Conservation (phyloP, 2,329 filamentous ascomycete species). For the Curvularia sp. region DNA sequence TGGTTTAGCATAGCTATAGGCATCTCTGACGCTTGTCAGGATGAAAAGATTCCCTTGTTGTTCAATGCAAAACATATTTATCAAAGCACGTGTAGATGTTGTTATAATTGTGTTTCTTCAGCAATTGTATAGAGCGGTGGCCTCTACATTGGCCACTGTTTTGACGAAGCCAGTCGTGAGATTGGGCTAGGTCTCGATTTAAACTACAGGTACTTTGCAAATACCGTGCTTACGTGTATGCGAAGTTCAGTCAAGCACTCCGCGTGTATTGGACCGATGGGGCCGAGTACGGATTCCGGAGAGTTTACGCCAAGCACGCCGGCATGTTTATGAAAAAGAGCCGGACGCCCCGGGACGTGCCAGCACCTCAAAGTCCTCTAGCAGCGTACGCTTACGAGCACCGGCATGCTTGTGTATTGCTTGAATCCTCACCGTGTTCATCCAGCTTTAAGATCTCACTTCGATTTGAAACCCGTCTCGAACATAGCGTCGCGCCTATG, state of each 20-base stretch:
- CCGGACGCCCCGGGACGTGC: not conserved
- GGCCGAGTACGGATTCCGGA: not conserved
- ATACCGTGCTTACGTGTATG: not conserved
- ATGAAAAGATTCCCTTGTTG: conserved; percentile 9
- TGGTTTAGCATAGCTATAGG: conserved; percentile 7
- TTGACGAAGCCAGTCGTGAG: not conserved
- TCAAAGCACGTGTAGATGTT: not conserved
- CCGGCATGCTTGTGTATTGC: not conserved
- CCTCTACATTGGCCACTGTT: not conserved
- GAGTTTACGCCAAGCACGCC: not conserved
- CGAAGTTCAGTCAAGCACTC: not conserved
- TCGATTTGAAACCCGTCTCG: conserved; percentile 9
- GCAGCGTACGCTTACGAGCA: not conserved
- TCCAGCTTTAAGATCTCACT: not conserved
- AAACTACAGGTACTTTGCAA: not conserved
- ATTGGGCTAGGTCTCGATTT: not conserved
- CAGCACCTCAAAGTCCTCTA: not conserved
- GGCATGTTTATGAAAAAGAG: not conserved
- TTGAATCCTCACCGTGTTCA: not conserved
- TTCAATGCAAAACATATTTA: conserved; percentile 6
- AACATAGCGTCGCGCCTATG: conserved; percentile 5
- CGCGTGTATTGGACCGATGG: conserved; percentile 1
- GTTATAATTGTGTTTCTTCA: not conserved
- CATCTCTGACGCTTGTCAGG: conserved; percentile 10
- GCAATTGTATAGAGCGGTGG: not conserved